Conservation (phyloP, 1,284 basidiomycete genomes). For the Trametes polyzona region DNA sequence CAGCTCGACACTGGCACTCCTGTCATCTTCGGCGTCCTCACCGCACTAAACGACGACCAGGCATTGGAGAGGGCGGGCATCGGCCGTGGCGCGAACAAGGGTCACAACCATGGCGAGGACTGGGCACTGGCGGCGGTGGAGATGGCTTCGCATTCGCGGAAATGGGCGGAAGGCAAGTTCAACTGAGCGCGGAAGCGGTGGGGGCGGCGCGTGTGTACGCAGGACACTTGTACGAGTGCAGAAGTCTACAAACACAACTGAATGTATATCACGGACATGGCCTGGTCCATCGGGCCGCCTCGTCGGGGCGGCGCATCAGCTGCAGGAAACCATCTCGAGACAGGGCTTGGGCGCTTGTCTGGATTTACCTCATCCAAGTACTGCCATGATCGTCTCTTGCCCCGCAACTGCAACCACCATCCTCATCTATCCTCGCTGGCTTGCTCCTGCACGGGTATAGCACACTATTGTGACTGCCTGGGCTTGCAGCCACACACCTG, state of each 20-base stretch:
- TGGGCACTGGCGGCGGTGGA: constrained; percentile 97
- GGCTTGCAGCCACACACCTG: too few species aligned
- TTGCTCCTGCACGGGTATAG: neutral
- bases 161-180: constrained; percentile 82
- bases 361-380: constrained; percentile 17
- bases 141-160: constrained; percentile 74
- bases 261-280: constrained; percentile 10
- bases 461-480: neutral
- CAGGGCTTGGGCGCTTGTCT: neutral
- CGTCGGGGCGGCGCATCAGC: too few species aligned
- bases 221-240: constrained; percentile 21
- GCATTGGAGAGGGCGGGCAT: constrained; percentile 92
- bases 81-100: constrained; percentile 63
- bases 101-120: constrained; percentile 95
- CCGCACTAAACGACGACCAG: constrained; percentile 92
- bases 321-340: neutral
- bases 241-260: constrained; percentile 8
- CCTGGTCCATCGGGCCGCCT: neutral
- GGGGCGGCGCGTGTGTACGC: constrained; percentile 14
- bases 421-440: neutral
- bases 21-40: constrained; percentile 96
- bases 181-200: constrained; percentile 12
- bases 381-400: constrained; percentile 27
- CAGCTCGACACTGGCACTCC: constrained; percentile 94
- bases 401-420: constrained; percentile 8